Evolutionary conservation across 352 stramenopile species (phyloP), one percentile per base, ranked within the genome.

Genomic region (Pythium periplocum): DNA sequence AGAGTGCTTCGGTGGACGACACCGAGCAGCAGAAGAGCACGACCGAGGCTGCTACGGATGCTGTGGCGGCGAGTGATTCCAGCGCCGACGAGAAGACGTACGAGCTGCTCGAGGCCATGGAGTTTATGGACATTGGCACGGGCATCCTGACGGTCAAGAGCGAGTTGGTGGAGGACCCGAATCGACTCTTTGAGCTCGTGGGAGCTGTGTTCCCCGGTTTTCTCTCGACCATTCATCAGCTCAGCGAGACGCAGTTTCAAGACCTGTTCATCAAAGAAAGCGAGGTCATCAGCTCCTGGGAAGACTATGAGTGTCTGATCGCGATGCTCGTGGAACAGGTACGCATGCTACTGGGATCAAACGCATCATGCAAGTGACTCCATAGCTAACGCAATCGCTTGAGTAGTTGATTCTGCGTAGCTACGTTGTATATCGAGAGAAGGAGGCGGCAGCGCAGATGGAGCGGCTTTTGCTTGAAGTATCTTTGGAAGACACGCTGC

Each of bases 71-170:
- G 17, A 26, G 17, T 26, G 17, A 26, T 26, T 26, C 17, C 17
- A 60, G 44, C 1, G 62, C 63, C 17, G 56, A 54, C 2, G 83
- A 93, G 51, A 83, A 85, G 45, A 86, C 80, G 32, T 93, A 91
- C 48, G 83, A 91, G 58, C 66, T 93, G 48, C 73, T 93, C 35
- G 83, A 93, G 62, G 83, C 80, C 9, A 93, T 93, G 83, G 83
- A 93, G 60, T 93, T 93, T 49, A 91, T 93, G 83, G 80, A 93
- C 61, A 83, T 93, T 48, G 75, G 77, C 53, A 93, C 83, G 41
- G 79, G 79, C 37, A 90, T 93, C 59, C 50, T 93, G 48, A 93
- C 83, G 3, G 78, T 93, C 48, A 93, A 93, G 66, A 91, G 68
- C 34, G 83, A 93, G 59, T 65, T 93, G n/a, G 68, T 86, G 4